Evolutionary conservation across 176 grass and related monocot species (phyloP).

Genomic region (Carex parvula): DNA sequence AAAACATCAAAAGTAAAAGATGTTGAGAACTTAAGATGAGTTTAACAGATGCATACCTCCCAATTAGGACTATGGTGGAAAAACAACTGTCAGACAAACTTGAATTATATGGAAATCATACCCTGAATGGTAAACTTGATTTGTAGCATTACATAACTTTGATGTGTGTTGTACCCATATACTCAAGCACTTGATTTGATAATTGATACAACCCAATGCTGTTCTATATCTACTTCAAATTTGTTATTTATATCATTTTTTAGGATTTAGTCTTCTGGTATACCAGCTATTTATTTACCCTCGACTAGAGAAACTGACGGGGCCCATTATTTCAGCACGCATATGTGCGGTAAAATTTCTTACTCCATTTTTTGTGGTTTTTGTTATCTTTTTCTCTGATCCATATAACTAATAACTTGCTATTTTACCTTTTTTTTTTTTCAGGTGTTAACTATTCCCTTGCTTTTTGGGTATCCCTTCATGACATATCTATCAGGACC

Average conservation of each 20-base stretch:
- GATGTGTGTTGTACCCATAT: background rate
- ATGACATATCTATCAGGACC: slow-evolving; percentile 65
- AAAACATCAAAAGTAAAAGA: background rate
- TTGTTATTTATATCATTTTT: slow-evolving; percentile 18
- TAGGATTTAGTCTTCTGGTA: slow-evolving; percentile 57
- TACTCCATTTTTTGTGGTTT: background rate
- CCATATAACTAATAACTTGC: slow-evolving; percentile 4
- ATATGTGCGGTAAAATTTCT: slow-evolving; percentile 43
- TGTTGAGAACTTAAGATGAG: background rate
- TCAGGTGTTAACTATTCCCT: slow-evolving; percentile 62
- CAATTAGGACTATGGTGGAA: background rate
- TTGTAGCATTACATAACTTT: background rate
- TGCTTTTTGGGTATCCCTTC: slow-evolving; percentile 74
- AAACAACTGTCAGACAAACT: background rate
- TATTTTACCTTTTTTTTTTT: slow-evolving; percentile 30
- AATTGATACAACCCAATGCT: background rate
- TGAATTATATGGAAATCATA: background rate
- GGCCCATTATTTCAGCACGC: slow-evolving; percentile 49
- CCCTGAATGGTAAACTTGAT: background rate
- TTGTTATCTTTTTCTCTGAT: slow-evolving; percentile 2
- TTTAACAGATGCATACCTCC: background rate
- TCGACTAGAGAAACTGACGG: slow-evolving; percentile 35
- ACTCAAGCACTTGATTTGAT: background rate
- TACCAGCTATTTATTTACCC: slow-evolving; percentile 74
- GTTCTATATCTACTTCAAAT: slow-evolving; percentile 6